Percentiles rank a stretch among this genome's conserved stretches.
Conservation (phyloP, 148 eudicot species). For the Bassia scoparia region DNA sequence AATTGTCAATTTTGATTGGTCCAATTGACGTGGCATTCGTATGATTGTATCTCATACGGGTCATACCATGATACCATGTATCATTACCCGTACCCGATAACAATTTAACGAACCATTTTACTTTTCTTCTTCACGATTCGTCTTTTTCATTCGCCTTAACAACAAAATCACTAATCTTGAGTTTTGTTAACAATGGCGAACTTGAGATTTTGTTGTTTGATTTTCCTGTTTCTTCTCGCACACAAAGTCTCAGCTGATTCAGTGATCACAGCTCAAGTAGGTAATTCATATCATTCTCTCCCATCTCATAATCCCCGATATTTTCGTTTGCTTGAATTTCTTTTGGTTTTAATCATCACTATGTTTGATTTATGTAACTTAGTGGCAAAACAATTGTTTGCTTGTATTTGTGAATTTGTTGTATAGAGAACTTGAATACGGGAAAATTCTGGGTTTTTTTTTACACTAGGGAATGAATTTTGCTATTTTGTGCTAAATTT, state of each 20-base stretch:
- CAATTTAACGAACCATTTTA: not conserved
- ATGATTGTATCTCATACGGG: too few species aligned
- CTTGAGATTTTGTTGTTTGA: constrained; percentile 27
- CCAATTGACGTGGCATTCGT: constrained; percentile 10
- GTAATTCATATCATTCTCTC: constrained; percentile 27
- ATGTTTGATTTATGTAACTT: not conserved
- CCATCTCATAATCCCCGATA: not conserved
- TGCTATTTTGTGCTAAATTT: not conserved
- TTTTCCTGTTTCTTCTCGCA: constrained; percentile 23
- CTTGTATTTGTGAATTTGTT: not conserved
- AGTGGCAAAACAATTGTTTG: not conserved
- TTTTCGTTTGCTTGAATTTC: not conserved
- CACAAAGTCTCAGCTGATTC: constrained; percentile 44
- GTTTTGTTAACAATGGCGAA: constrained; percentile 13
- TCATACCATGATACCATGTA: not conserved
- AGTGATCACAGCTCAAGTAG: constrained; percentile 53
- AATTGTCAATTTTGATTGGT: constrained; percentile 11
- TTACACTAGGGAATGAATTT: not conserved
- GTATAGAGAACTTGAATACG: not conserved
- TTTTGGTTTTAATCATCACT: not conserved
- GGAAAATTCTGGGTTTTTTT: not conserved
- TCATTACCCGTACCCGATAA: constrained; percentile 2
- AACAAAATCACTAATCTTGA: not conserved
- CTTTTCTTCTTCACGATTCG: too few species aligned
- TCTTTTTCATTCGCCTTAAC: not conserved